These are phyloP conservation scores for Rhizophora apiculata DNA, from an alignment of 345 rosid genomes.

Conservation along the genomic window DNA sequence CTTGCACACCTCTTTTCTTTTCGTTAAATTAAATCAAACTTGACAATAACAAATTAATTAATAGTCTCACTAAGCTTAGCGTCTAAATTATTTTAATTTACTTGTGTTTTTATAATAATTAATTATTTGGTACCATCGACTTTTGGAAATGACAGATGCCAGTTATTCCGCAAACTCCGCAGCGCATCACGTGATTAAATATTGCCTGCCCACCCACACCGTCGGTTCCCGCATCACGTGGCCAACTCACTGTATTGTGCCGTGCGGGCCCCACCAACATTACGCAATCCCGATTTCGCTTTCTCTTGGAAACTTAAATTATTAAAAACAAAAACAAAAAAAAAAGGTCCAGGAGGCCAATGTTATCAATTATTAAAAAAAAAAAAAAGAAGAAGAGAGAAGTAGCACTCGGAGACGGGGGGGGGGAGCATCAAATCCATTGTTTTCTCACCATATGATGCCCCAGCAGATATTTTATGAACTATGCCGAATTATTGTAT, in stretches of 20 bases:
- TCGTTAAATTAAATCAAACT: background rate
- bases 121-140: too few relatives aligned
- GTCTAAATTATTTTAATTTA: background rate
- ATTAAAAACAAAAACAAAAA: too few relatives aligned
- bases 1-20: background rate
- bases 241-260: constrained; percentile 5
- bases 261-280: background rate
- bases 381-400: too few relatives aligned
- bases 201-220: background rate
- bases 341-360: too few relatives aligned
- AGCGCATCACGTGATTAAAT: constrained; percentile 6
- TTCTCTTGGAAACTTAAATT: background rate
- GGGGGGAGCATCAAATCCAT: too few relatives aligned
- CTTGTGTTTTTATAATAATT: background rate
- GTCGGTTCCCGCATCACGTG: constrained; percentile 10
- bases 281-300: background rate
- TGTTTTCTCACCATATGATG: too few relatives aligned
- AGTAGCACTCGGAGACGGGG: too few relatives aligned
- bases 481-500: too few relatives aligned
- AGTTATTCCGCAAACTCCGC: background rate
- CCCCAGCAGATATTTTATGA: too few relatives aligned
- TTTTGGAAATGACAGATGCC: background rate
- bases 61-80: too few relatives aligned
- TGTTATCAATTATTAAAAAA: too few relatives aligned
- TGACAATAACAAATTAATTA: too few relatives aligned